Conservation (phyloP, 495 filamentous ascomycete genomes). For the Evernia prunastri region DNA sequence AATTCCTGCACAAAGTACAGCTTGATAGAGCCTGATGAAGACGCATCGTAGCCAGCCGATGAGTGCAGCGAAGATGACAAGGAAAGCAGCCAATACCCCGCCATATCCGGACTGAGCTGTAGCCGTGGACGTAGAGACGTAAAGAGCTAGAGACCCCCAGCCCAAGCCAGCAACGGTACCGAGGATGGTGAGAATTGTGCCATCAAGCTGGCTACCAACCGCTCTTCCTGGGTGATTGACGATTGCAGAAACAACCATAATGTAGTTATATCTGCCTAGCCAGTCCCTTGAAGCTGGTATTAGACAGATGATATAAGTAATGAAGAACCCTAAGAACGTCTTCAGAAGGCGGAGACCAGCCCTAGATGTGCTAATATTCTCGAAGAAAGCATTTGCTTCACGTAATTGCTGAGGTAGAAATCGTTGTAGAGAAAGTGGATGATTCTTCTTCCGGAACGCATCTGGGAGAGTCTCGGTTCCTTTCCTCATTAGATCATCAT, state of each 20-base stretch:
- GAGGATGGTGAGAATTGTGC: slow-evolving; percentile 44
- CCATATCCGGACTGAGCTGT: slow-evolving; percentile 43
- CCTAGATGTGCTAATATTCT: slow-evolving; percentile 36
- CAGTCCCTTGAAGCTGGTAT: slow-evolving; percentile 38
- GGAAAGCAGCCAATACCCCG: slow-evolving; percentile 46
- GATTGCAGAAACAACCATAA: slow-evolving; percentile 46
- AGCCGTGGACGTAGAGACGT: slow-evolving; percentile 43
- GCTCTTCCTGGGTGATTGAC: slow-evolving; percentile 50
- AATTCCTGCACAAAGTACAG: slow-evolving; percentile 47
- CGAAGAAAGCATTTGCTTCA: slow-evolving; percentile 32
- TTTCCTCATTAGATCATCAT: slow-evolving; percentile 31
- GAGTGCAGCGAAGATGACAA: slow-evolving; percentile 44
- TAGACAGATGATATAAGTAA: slow-evolving; percentile 48
- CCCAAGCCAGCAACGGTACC: slow-evolving; percentile 51
- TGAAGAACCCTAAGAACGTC: slow-evolving; percentile 48
- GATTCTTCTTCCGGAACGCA: slow-evolving; percentile 35
- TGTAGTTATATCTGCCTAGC: slow-evolving; percentile 48
- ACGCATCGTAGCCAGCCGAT: slow-evolving; percentile 48
- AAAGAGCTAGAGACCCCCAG: slow-evolving; percentile 48
- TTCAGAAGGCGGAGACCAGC: slow-evolving; percentile 46
- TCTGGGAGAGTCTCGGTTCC: slow-evolving; percentile 36
- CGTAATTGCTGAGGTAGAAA: slow-evolving; percentile 44
- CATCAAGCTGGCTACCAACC: slow-evolving; percentile 50
- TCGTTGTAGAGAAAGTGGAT: slow-evolving; percentile 37
- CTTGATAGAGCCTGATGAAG: slow-evolving; percentile 48